Evolutionary conservation across 2,329 filamentous ascomycete genomes (phyloP).

Genomic region (Dichotomopilus funicola): DNA sequence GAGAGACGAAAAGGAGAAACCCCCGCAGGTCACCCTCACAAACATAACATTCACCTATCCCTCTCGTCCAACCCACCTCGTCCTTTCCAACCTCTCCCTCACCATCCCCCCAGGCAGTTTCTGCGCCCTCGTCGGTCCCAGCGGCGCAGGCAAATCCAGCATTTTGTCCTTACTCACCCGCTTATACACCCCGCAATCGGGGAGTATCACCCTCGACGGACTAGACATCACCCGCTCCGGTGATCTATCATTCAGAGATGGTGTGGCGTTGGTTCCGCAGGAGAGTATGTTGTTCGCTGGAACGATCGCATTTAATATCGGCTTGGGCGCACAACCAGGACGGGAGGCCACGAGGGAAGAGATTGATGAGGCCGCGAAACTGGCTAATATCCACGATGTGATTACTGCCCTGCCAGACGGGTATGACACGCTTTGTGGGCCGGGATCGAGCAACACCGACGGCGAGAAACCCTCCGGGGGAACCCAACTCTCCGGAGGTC

Average conservation of each 20-base stretch:
- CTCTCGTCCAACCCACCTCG: constrained; percentile 46
- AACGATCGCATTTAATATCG: constrained; percentile 36
- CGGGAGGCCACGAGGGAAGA: constrained; percentile 60
- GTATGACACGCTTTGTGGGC: constrained; percentile 76
- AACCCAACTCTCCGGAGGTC: constrained; percentile 77
- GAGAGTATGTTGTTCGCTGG: constrained; percentile 64
- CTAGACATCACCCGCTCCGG: constrained; percentile 28
- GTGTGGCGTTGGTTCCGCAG: constrained; percentile 65
- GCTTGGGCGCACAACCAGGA: constrained; percentile 59
- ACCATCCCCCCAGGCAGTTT: constrained; percentile 34
- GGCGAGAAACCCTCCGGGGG: constrained; percentile 49
- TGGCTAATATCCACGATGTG: constrained; percentile 89
- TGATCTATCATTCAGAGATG: constrained; percentile 29
- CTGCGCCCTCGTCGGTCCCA: constrained; percentile 40
- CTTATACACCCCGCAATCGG: constrained; percentile 46
- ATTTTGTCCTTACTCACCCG: constrained; percentile 44
- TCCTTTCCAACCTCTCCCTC: constrained; percentile 37
- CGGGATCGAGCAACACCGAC: constrained; percentile 19
- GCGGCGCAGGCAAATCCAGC: constrained; percentile 42
- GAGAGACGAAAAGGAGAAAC: not conserved
- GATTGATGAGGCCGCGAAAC: constrained; percentile 71
- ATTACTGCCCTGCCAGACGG: constrained; percentile 78
- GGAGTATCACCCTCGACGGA: constrained; percentile 46
- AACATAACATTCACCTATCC: constrained; percentile 64
- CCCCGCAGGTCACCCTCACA: constrained; percentile 46